Evolutionary conservation across 495 filamentous ascomycete species (phyloP).

Genomic region (Xylaria scruposa): DNA sequence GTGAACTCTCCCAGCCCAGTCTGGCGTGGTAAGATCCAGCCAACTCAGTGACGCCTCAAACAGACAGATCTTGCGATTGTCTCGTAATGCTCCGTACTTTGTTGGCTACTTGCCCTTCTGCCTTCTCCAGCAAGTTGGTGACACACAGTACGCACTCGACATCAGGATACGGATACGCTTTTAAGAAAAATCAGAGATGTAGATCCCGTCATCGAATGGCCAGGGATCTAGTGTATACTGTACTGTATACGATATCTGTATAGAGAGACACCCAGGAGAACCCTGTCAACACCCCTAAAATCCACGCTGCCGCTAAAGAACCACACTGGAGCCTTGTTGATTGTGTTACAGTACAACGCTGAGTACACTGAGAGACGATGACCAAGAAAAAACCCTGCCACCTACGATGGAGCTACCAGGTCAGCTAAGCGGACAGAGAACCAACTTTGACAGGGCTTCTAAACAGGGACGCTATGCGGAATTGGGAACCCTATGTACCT

Average conservation of each 20-base stretch:
- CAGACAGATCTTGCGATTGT: not conserved
- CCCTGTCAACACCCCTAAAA: conserved; percentile 27
- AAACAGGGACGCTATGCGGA: not conserved
- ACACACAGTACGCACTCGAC: conserved; percentile 12
- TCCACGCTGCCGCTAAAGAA: conserved; percentile 39
- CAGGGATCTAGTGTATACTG: not conserved
- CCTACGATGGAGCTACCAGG: conserved; percentile 12
- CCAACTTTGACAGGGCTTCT: conserved; percentile 15
- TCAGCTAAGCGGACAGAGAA: not conserved
- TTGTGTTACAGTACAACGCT: conserved; percentile 30
- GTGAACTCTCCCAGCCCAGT: not conserved
- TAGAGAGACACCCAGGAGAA: conserved; percentile 5
- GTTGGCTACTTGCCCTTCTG: not conserved
- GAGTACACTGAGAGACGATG: conserved; percentile 11
- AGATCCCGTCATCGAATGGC: conserved; percentile 18
- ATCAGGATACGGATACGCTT: conserved; percentile 21
- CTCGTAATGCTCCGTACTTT: not conserved
- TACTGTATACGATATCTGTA: conserved; percentile 22
- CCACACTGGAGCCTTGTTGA: conserved; percentile 40
- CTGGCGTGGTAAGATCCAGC: conserved; percentile 1
- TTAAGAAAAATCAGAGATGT: conserved; percentile 10
- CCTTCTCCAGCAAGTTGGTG: not conserved
- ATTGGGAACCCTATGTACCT: not conserved
- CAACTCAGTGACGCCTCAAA: not conserved
- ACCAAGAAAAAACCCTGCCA: conserved; percentile 7